Evolutionary conservation across 2,329 filamentous ascomycete species (phyloP).

Genomic region (Sphaerulina vaccinii): DNA sequence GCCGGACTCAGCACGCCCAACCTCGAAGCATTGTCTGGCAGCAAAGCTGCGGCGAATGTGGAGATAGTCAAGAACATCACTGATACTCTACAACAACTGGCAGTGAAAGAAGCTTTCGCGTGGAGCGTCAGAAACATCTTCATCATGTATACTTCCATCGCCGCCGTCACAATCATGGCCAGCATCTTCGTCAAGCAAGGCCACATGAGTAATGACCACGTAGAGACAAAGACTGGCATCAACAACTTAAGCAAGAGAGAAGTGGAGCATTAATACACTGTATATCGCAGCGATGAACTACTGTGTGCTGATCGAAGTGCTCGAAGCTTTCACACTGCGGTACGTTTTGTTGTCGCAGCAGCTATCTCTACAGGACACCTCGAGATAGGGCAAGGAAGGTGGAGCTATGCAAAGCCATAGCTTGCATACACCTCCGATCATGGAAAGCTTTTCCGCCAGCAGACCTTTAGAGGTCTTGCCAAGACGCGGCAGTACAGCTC

Average conservation of each 20-base stretch:
- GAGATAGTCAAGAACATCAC: conserved; percentile 43
- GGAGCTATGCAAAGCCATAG: too few relatives aligned
- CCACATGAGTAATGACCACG: not conserved
- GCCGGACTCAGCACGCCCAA: conserved; percentile 30
- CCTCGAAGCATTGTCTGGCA: conserved; percentile 41
- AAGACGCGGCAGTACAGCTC: too few relatives aligned
- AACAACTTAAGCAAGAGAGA: not conserved
- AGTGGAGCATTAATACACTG: too few relatives aligned
- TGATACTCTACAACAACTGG: conserved; percentile 41
- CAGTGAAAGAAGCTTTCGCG: conserved; percentile 48
- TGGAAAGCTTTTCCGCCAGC: too few relatives aligned
- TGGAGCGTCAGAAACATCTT: conserved; percentile 52
- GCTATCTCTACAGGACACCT: too few relatives aligned
- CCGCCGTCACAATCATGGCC: not conserved
- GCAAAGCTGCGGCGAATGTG: conserved; percentile 49
- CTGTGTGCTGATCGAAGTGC: too few relatives aligned
- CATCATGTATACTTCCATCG: conserved; percentile 42
- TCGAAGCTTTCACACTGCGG: too few relatives aligned
- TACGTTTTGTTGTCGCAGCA: too few relatives aligned
- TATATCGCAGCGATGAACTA: too few relatives aligned
- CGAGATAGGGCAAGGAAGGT: too few relatives aligned
- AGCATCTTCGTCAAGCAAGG: conserved; percentile 2
- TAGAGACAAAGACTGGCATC: not conserved
- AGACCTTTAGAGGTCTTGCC: too few relatives aligned
- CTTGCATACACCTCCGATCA: too few relatives aligned